These are phyloP conservation scores for Candolleomyces aberdarensis DNA, from an alignment of 768 basidiomycete species.

Conservation along the genomic window DNA sequence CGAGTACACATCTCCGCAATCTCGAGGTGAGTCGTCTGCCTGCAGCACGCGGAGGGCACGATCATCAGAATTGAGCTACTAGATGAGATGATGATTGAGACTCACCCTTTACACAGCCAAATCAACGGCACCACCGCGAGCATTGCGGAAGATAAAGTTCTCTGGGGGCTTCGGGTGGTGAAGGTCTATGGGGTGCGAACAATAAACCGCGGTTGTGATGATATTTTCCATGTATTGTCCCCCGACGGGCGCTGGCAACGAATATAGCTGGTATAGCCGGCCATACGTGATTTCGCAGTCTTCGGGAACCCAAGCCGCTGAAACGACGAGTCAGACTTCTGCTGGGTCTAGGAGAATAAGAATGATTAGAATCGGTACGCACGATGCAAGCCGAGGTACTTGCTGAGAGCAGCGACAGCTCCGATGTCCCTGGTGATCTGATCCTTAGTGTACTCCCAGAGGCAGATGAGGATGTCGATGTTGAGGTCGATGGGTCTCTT, in stretches of 20 bases:
- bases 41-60: constrained; percentile 19
- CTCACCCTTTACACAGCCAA: constrained; percentile 58
- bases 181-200: constrained; percentile 65
- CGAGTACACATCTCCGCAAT: constrained; percentile 90
- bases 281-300: constrained; percentile 83
- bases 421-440: constrained; percentile 87
- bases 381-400: constrained; percentile 18
- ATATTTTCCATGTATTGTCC: constrained; percentile 34
- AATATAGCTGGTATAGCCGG: constrained; percentile 81
- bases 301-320: constrained; percentile 90
- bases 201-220: constrained; percentile 87
- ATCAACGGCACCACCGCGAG: constrained; percentile 48
- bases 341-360: constrained; percentile 55
- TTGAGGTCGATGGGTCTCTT: constrained; percentile 75
- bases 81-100: not conserved
- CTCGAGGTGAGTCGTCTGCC: constrained; percentile 69
- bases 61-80: too few species aligned
- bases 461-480: constrained; percentile 68
- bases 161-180: constrained; percentile 63
- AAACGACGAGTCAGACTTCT: constrained; percentile 86
- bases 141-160: constrained; percentile 90
- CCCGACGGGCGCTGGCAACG: constrained; percentile 53
- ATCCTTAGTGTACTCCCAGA: constrained; percentile 86
- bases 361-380: not conserved
- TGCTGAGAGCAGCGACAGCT: constrained; percentile 80